These are phyloP conservation scores for Ophiostoma novo-ulmi DNA, from an alignment of 2,329 filamentous ascomycete species.

Conservation along the genomic window DNA sequence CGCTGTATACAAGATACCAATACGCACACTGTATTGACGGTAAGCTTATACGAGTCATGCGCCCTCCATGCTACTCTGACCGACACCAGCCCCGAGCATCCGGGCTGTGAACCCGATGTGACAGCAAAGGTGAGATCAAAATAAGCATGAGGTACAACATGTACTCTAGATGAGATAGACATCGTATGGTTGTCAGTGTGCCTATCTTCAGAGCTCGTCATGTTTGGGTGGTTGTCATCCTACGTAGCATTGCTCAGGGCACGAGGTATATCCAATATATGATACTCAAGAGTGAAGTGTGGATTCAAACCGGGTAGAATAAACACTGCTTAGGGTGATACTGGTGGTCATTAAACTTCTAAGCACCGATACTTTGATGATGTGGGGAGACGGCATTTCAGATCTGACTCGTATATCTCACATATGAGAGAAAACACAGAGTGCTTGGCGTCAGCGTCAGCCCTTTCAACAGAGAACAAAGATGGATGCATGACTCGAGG, in stretches of 20 bases:
- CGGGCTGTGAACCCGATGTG: neutral
- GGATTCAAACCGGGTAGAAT: too few species aligned
- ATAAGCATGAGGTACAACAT: neutral
- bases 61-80: neutral
- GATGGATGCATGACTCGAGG: slow-evolving; percentile 2
- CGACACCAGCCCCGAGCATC: neutral
- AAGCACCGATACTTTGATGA: neutral
- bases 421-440: neutral
- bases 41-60: slow-evolving; percentile 11
- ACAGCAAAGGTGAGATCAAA: neutral
- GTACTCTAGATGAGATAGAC: too few species aligned
- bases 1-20: neutral
- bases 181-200: too few species aligned
- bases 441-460: slow-evolving; percentile 21
- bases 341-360: too few species aligned
- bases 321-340: too few species aligned
- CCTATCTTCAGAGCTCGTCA: too few species aligned
- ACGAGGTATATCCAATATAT: too few species aligned
- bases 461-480: neutral
- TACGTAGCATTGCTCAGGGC: too few species aligned
- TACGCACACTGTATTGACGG: neutral
- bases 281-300: too few species aligned
- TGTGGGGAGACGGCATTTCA: neutral
- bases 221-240: too few species aligned
- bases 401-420: neutral